A percentile compares a stretch with the other conserved stretches of the same genome.
Conservation (phyloP, 106 monocot genomes). For the Amphibolis antarctica region DNA sequence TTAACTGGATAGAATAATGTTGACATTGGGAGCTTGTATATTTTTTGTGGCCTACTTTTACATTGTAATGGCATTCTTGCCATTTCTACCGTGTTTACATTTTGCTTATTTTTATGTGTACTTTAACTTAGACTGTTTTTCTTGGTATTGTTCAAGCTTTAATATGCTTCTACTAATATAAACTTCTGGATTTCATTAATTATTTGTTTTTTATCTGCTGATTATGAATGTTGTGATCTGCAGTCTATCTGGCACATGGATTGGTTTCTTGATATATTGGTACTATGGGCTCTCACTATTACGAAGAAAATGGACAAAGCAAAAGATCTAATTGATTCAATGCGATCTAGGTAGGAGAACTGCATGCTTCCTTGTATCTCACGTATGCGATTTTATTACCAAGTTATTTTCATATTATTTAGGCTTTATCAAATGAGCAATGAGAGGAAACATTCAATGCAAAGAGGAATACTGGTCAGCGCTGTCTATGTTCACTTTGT, state of each 20-base stretch:
- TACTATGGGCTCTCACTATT: constrained; percentile 58
- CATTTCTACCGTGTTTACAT: too few relatives aligned
- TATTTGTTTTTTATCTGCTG: background rate
- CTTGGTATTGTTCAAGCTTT: too few relatives aligned
- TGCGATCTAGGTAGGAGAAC: constrained; percentile 44
- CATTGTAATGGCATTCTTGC: too few relatives aligned
- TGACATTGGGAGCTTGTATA: too few relatives aligned
- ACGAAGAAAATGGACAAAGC: constrained; percentile 29
- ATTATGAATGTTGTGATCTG: background rate
- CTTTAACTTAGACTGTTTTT: too few relatives aligned
- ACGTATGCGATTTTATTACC: background rate
- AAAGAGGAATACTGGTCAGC: constrained; percentile 42
- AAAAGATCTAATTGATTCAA: constrained; percentile 39
- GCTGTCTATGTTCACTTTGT: background rate
- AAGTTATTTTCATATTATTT: constrained; percentile 9
- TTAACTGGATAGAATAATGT: too few relatives aligned
- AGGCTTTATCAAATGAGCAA: constrained; percentile 38
- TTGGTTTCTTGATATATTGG: constrained; percentile 71
- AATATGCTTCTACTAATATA: background rate
- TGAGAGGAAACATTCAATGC: constrained; percentile 50
- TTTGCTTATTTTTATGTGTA: too few relatives aligned
- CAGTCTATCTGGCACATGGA: constrained; percentile 68
- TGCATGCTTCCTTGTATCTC: constrained; percentile 3
- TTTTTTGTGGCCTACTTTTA: too few relatives aligned
- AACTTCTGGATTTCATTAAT: background rate